Percentiles rank a stretch among this genome's conserved stretches.
These are phyloP conservation scores for Holtermanniella nyarrowii DNA, from an alignment of 768 basidiomycete species.

Conservation along the genomic window DNA sequence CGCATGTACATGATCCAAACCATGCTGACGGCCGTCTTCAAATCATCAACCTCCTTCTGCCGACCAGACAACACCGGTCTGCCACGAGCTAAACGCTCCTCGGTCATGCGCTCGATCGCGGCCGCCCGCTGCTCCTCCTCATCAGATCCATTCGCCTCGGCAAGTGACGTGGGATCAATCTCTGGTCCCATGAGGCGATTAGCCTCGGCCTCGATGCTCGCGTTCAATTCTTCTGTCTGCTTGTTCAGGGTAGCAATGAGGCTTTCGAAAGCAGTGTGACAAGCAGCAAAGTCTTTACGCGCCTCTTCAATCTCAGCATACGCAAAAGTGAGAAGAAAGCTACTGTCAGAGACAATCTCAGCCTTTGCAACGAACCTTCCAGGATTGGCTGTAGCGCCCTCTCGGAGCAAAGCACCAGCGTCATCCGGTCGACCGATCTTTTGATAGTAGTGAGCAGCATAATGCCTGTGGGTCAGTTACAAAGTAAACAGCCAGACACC, in stretches of 20 bases:
- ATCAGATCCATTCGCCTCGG: conserved; percentile 7
- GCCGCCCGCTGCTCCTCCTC: conserved; percentile 39
- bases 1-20: conserved; percentile 75
- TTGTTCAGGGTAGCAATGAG: conserved; percentile 57
- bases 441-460: conserved; percentile 76
- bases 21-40: conserved; percentile 64
- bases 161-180: conserved; percentile 13
- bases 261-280: conserved; percentile 61
- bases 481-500: conserved; percentile 21
- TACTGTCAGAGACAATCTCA: conserved; percentile 33
- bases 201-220: conserved; percentile 33
- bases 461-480: conserved; percentile 53
- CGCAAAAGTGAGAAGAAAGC: conserved; percentile 83
- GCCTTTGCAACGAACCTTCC: conserved; percentile 49
- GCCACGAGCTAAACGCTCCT: conserved; percentile 35
- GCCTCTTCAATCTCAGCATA: conserved; percentile 64
- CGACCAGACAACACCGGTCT: conserved; percentile 26
- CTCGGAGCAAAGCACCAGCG: conserved; percentile 64
- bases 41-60: conserved; percentile 45
- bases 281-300: conserved; percentile 56
- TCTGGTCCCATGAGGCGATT: conserved; percentile 44
- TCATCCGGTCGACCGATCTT: conserved; percentile 70
- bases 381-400: conserved; percentile 80
- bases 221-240: conserved; percentile 34
- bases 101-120: conserved; percentile 39